Evolutionary conservation across 768 basidiomycete genomes (phyloP).

Genomic region (Leccinum imitatum): DNA sequence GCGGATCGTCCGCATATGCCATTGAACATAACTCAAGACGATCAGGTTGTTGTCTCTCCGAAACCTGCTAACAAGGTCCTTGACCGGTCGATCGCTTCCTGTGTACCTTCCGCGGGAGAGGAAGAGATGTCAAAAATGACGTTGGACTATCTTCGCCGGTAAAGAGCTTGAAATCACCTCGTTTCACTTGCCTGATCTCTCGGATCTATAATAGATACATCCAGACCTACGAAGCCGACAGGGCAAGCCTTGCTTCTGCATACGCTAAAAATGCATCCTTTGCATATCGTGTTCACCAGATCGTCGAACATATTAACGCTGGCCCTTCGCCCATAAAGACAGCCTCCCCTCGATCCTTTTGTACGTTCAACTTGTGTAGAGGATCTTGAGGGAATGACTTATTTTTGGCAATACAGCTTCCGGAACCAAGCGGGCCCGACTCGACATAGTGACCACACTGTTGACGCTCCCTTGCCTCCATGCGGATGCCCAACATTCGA

Average conservation of each 20-base stretch:
- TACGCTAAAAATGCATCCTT: constrained; percentile 33
- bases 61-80: background rate
- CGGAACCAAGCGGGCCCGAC: constrained; percentile 22
- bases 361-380: constrained; percentile 16
- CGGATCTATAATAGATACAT: constrained; percentile 24
- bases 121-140: constrained; percentile 31
- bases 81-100: background rate
- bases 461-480: constrained; percentile 29
- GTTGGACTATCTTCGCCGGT: constrained; percentile 31
- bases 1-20: background rate
- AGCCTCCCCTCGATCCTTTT: constrained; percentile 7
- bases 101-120: constrained; percentile 14
- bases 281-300: constrained; percentile 26
- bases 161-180: constrained; percentile 8
- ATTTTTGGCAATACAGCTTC: constrained; percentile 13
- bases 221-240: constrained; percentile 33
- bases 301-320: background rate
- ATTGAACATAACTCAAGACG: background rate
- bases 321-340: background rate
- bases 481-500: constrained; percentile 3
- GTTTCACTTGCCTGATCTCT: constrained; percentile 4
- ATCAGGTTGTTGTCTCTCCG: background rate
- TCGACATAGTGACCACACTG: constrained; percentile 28
- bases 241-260: constrained; percentile 33
- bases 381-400: background rate